Conservation (phyloP, 2,329 filamentous ascomycete species). For the Fusarium sp. region DNA sequence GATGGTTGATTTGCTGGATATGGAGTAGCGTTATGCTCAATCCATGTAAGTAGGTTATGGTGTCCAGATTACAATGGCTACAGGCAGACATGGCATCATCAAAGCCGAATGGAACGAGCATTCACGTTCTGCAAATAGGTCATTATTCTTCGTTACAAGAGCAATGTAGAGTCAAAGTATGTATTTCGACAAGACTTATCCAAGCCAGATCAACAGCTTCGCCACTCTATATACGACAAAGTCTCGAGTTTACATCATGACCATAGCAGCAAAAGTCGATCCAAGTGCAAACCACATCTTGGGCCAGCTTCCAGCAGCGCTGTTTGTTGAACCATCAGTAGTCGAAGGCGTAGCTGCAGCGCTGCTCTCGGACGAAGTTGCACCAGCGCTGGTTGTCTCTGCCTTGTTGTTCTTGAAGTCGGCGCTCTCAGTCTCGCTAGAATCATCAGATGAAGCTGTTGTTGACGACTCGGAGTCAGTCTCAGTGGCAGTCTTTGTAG, state of each 20-base stretch:
- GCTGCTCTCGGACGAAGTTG: neutral
- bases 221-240: fast-evolving
- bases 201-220: neutral
- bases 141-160: fast-evolving
- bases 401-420: constrained; percentile 25
- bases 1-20: neutral
- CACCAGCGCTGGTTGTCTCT: neutral
- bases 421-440: neutral
- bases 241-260: neutral
- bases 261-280: constrained; percentile 1
- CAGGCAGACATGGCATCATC: neutral
- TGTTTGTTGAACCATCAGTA: neutral
- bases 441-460: neutral
- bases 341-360: constrained; percentile 4
- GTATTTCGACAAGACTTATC: neutral
- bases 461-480: constrained; percentile 5
- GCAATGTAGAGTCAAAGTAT: neutral
- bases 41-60: no score
- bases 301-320: constrained; percentile 9
- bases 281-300: constrained; percentile 16
- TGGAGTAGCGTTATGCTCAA: neutral
- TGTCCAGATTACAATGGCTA: no score
- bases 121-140: no score
- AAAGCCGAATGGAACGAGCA: no score
- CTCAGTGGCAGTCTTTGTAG: neutral